A percentile compares a stretch with the other conserved stretches of the same genome.
Evolutionary conservation across 306 rosid species (phyloP).

Genomic region (Fragaria iinumae): DNA sequence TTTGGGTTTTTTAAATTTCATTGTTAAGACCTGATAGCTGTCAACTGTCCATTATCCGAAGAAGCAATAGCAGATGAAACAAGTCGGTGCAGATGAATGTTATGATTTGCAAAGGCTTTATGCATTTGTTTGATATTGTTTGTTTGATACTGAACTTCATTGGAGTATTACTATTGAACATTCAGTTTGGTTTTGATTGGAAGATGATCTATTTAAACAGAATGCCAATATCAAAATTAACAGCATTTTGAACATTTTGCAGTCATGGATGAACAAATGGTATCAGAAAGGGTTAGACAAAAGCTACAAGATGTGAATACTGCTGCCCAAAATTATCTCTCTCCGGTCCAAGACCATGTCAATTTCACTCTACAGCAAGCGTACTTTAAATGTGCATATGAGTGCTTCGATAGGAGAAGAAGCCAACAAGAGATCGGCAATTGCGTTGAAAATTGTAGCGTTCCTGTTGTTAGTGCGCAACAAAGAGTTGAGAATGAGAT

Average conservation of each 20-base stretch:
- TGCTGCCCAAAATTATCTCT: conserved; percentile 71
- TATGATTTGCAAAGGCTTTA: too few relatives aligned
- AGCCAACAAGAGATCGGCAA: conserved; percentile 68
- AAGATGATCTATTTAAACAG: too few relatives aligned
- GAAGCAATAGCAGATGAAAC: too few relatives aligned
- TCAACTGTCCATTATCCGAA: too few relatives aligned
- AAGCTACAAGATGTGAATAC: conserved; percentile 69
- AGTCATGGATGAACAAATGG: conserved; percentile 71
- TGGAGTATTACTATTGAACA: too few relatives aligned
- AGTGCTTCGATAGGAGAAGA: conserved; percentile 83
- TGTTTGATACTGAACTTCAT: too few relatives aligned
- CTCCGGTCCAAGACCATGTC: conserved; percentile 89
- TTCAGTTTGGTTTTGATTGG: too few relatives aligned
- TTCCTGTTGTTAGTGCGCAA: conserved; percentile 74
- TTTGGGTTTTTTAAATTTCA: too few relatives aligned
- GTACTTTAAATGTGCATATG: conserved; percentile 84
- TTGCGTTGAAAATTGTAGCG: conserved; percentile 75
- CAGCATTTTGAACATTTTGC: conserved; percentile 26
- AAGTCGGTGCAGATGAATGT: too few relatives aligned
- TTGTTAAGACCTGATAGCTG: too few relatives aligned
- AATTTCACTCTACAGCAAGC: conserved; percentile 81
- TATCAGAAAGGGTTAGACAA: conserved; percentile 63
- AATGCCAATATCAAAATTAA: too few relatives aligned
- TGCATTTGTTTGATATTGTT: too few relatives aligned
- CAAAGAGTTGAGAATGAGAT: conserved; percentile 82